These are phyloP conservation scores for Penicillium herquei DNA, from an alignment of 495 filamentous ascomycete genomes.

Conservation along the genomic window DNA sequence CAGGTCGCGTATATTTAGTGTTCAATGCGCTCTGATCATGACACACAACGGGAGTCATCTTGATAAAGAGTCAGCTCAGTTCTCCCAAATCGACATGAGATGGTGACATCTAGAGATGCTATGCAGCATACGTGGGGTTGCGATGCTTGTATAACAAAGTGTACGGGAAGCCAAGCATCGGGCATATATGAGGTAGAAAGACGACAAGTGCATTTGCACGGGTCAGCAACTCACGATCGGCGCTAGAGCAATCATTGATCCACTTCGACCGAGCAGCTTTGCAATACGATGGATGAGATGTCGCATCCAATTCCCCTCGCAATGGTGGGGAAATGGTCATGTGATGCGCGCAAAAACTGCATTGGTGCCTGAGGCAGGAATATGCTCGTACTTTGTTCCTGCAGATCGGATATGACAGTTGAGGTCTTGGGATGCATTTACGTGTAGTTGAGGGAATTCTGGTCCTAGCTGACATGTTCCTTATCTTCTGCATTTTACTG, in stretches of 20 bases:
- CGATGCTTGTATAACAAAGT: constrained; percentile 3
- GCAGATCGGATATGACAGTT: too few species aligned
- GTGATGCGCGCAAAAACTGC: constrained; percentile 32
- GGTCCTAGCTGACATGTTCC: too few species aligned
- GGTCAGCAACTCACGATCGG: constrained; percentile 41
- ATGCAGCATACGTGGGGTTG: constrained; percentile 3
- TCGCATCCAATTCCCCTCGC: constrained; percentile 24
- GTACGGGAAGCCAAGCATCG: constrained; percentile 3
- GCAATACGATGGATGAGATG: constrained; percentile 23
- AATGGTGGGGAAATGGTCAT: constrained; percentile 36
- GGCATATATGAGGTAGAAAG: constrained; percentile 2
- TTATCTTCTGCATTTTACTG: too few species aligned
- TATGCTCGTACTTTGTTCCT: background rate
- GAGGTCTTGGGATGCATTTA: too few species aligned
- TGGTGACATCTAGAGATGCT: background rate
- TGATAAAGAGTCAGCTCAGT: constrained; percentile 22
- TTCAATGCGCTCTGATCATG: constrained; percentile 36
- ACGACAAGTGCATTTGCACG: background rate
- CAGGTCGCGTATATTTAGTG: constrained; percentile 23
- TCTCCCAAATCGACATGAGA: background rate
- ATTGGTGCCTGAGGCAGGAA: constrained; percentile 25
- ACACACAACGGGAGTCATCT: constrained; percentile 42
- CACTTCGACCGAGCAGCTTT: constrained; percentile 14
- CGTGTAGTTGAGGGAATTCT: too few species aligned
- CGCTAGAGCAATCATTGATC: constrained; percentile 29